Evolutionary conservation across 352 stramenopile genomes (phyloP).

Genomic region (Phytophthora pluvialis): DNA sequence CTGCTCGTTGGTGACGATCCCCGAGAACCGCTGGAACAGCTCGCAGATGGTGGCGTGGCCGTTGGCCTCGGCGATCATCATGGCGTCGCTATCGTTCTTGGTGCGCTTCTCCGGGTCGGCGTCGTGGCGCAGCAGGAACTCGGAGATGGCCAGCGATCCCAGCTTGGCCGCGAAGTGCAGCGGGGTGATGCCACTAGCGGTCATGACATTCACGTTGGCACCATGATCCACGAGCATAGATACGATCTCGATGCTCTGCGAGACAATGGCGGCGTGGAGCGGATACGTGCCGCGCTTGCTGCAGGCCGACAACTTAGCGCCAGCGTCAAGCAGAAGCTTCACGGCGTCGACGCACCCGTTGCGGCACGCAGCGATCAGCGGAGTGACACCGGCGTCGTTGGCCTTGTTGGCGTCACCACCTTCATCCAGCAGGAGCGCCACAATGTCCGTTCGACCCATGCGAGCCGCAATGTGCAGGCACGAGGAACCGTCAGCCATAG

Average conservation of each 20-base stretch:
- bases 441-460: slow-evolving; percentile 73
- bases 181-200: slow-evolving; percentile 71
- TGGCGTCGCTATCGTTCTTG: slow-evolving; percentile 78
- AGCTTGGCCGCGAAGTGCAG: slow-evolving; percentile 81
- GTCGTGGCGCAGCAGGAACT: slow-evolving; percentile 70
- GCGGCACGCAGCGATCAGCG: slow-evolving; percentile 72
- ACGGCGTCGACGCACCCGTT: slow-evolving; percentile 67
- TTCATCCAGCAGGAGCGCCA: slow-evolving; percentile 68
- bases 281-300: slow-evolving; percentile 67
- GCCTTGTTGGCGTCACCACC: slow-evolving; percentile 65
- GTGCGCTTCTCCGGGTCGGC: slow-evolving; percentile 72
- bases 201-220: slow-evolving; percentile 76
- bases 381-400: slow-evolving; percentile 70
- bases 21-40: slow-evolving; percentile 62
- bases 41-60: slow-evolving; percentile 70
- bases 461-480: slow-evolving; percentile 78
- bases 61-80: slow-evolving; percentile 78
- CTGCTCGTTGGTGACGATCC: slow-evolving; percentile 27
- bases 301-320: slow-evolving; percentile 47
- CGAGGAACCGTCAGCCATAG: slow-evolving; percentile 65
- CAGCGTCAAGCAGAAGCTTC: slow-evolving; percentile 57
- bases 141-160: slow-evolving; percentile 59
- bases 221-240: slow-evolving; percentile 65
- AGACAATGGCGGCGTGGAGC: slow-evolving; percentile 73
- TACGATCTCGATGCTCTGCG: slow-evolving; percentile 70